Percentiles rank a stretch among this genome's conserved stretches.
Conservation (phyloP, 129 eudicot species). For the Artemisia annua region DNA sequence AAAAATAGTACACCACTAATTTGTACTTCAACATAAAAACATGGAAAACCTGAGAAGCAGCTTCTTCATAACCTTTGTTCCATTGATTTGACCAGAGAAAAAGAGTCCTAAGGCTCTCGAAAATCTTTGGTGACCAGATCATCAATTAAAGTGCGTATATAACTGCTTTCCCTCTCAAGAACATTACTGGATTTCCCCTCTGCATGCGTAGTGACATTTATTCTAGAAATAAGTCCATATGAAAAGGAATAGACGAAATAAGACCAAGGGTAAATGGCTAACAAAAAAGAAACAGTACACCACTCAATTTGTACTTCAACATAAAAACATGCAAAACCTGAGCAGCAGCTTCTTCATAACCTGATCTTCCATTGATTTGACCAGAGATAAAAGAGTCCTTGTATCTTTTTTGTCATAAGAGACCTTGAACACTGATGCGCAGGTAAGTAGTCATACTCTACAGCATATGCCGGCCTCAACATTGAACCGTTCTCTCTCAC, state of each 20-base stretch:
- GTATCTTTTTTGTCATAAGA: constrained; percentile 87
- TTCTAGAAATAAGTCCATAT: constrained; percentile 88
- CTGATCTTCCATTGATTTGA: constrained; percentile 94
- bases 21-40: no score
- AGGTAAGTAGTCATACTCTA: constrained; percentile 94
- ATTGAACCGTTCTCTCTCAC: constrained; percentile 42
- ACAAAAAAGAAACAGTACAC: constrained; percentile 11
- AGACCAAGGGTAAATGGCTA: constrained; percentile 3
- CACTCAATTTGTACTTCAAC: neutral
- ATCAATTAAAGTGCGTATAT: constrained; percentile 84
- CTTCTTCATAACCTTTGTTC: no score
- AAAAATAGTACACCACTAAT: no score
- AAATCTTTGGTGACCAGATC: no score
- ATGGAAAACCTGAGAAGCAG: no score
- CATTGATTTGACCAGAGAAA: no score
- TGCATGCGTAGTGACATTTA: constrained; percentile 95
- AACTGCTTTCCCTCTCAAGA: constrained; percentile 98
- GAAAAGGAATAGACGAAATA: neutral
- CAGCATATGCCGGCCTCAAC: constrained; percentile 98
- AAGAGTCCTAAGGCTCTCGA: no score
- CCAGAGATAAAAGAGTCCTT: constrained; percentile 98
- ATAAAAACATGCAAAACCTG: constrained; percentile 52
- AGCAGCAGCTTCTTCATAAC: constrained; percentile 99
- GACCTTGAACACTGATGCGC: no score
- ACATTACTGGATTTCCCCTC: constrained; percentile 71